Evolutionary conservation across 2,329 filamentous ascomycete genomes (phyloP), one percentile per base, ranked within the genome.

Genomic region (Sporothrix dimorphospora): DNA sequence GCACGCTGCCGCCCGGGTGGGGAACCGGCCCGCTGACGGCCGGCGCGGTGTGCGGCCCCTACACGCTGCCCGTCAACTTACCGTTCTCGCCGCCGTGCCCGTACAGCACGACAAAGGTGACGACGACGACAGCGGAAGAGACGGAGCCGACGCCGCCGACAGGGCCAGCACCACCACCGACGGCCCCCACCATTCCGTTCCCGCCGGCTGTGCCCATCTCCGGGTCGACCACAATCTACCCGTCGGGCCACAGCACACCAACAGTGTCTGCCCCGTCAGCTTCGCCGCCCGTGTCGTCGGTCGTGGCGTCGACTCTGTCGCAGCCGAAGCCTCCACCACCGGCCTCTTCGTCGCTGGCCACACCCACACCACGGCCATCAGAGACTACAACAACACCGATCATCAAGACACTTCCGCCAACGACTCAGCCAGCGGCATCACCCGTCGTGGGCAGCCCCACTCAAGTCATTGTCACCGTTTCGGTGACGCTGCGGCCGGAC

Each of bases 21-120:
- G 57, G 69, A 1, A 24, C 24, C 1, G 69, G 69, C 19, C 21
- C 47, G 3, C 45, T 71, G 45, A 71, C 69, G 12, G 69, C 69
- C 19, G 69, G 69, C n/a, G 69, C 69, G 5, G 59, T 71, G 4
- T 71, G 69, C 30, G 69, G 69, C 8, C 57, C 69, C 3, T 71
- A 71, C 34, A 71, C 69, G 27, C 34, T 71, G 30, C 69, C 69
- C 11, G 42, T 71, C 45, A 65, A 71, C 59, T 21, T 71, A 34
- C 69, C 69, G 7, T 71, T 71, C 27, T 71, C 69, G 57, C 69
- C 69, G 34, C 69, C 69, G 27, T 71, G 69, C 16, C 69, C 69
- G 2, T 71, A 42, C 45, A 34, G 49, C 11, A 69, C n/a, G 8
- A 59, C 49, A 1, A 19, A 19, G 49, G 16, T 27, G 14, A 19